Evolutionary conservation across 192 early-diverging fungal genomes (phyloP), one percentile per base, ranked within the genome.

Genomic region (Coemansia biformis): DNA sequence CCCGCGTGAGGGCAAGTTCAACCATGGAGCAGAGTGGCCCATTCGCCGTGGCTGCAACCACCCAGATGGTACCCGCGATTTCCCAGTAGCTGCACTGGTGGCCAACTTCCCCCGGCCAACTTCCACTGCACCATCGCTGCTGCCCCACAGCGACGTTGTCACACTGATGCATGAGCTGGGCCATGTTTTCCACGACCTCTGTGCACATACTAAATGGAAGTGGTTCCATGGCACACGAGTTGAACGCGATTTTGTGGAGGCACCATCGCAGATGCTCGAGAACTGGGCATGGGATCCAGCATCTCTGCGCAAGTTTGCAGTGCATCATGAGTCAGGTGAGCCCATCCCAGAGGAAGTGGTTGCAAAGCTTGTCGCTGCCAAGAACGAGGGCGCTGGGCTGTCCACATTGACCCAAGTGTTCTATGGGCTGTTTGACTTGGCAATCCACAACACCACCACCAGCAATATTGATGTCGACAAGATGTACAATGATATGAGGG

Each of bases 221-320:
- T 57, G 75, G 0, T 84, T 89, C 44, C 81, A 86, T 31, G 85
- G 85, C 23, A 82, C 81, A 4, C 52, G 61, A 29, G 62, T 86
- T 24, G 82, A 87, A 46, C 57, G 79, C 35, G 89, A 91, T 55
- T 91, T 88, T 72, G 79, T 89, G 22, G 87, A 91, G 59, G 83
- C 85, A 7, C 87, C 89, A 8, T 82, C 78, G n/a, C 85, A 88
- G 75, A 86, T 91, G 85, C 63, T 89, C 8, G 87, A 89, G 54
- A 87, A 87, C 58, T 86, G 78, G 80, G 69, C 74, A n/a, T 86
- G 76, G 69, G 77, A 81, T n/a, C 66, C 75, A 8, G 48, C 58
- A 4, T 67, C 75, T 0, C 44, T 86, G 8, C 51, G 69, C 22
- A 47, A 55, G 11, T 55, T 82, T 19, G 73, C 80, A 17, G 50